Evolutionary conservation across 2,329 filamentous ascomycete species (phyloP), one percentile per base, ranked within the genome.

Genomic region (Fusarium sambucinum): DNA sequence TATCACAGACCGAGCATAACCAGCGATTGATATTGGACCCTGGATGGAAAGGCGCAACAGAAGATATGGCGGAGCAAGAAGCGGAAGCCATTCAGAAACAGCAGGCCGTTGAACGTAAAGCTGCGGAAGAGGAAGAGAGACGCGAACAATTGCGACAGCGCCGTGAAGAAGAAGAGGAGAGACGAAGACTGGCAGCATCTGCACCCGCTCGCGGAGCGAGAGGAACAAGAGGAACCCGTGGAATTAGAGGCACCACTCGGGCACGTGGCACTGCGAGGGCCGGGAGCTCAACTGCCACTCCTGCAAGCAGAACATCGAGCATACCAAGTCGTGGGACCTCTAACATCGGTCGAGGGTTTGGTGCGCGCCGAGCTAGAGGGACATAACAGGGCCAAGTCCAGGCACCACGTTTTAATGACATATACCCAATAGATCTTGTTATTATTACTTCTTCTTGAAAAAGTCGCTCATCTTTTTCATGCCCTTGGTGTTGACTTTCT

Each of bases 381-480:
- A 63, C 77, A 38, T 75, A 73, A 72, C 77, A 63, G 68, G 38
- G 38, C 21, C 45, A 46, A 30, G 47, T 27, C 44, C 37, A 21
- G 41, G 54, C 35, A 59, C 33, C 32, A 66, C 48, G 42, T 58
- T 50, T 69, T 56, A 55, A 71, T 38, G 63, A 69, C 53, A 77
- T 73, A 77, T 78, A 77, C 76, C 77, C 76, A 73, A 63, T 69
- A 72, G 44, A 69, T 38, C 45, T 65, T 59, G 16, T 56, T 63
- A 32, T 40, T 58, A 57, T 59, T 72, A 74, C 65, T 86, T 87
- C 81, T 95, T 96, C 63, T 89, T 89, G 79, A 99, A 99, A 81
- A 99, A 99, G 65, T 90, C 87, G 76, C 92, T 97, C 87, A 99
- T 87, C 83, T 98, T 99, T 86, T 92, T 96, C 96, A 99, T 99